Evolutionary conservation across 768 basidiomycete genomes (phyloP), one percentile per base, ranked within the genome.

Genomic region (Pleurotus platypus): DNA sequence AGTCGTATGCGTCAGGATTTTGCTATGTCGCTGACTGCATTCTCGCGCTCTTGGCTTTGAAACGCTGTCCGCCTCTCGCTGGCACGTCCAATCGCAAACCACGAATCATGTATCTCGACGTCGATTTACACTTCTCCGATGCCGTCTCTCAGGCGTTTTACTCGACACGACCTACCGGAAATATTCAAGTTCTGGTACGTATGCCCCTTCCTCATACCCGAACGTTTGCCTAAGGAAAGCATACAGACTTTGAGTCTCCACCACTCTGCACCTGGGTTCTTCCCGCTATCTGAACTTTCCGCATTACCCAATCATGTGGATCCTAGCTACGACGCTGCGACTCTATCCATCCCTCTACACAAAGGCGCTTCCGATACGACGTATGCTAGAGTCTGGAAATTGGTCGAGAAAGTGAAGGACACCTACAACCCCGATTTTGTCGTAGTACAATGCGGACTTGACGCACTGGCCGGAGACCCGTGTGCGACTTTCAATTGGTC

Each of bases 11-110:
- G 0, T 84, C 90, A 3, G 95, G 95, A 0, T 98, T 91, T 71
- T 98, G 95, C 75, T 98, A 97, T 66, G 89, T 98, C 18, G 90
- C 92, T 1, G 95, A 98, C 66, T 86, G 89, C 55, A 81, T 94
- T 8, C 79, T 98, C 1, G 88, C 88, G 0, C 85, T 97, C 57
- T 79, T 95, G 57, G 74, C 80, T 3, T 78, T 97, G 43, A 85
- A 82, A 61, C 77, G 77, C 60, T 66, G 51, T 58, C 48, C 59
- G 58, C 15, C 22, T 60, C 55, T 37, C 56, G 5, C 15, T 37
- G 30, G 24, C 58, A 22, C 11, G 40, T 16, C 56, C 24, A 49
- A 58, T 27, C 66, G 71, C 55, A 80, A 78, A 59, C 76, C 82
- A 0, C 82, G 89, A 2, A 78, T 94, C 9, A 85, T 98, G 83